Percentiles rank a stretch among this genome's conserved stretches.
These are phyloP conservation scores for Bisporella sp. DNA, from an alignment of 2,329 filamentous ascomycete species.

Conservation along the genomic window DNA sequence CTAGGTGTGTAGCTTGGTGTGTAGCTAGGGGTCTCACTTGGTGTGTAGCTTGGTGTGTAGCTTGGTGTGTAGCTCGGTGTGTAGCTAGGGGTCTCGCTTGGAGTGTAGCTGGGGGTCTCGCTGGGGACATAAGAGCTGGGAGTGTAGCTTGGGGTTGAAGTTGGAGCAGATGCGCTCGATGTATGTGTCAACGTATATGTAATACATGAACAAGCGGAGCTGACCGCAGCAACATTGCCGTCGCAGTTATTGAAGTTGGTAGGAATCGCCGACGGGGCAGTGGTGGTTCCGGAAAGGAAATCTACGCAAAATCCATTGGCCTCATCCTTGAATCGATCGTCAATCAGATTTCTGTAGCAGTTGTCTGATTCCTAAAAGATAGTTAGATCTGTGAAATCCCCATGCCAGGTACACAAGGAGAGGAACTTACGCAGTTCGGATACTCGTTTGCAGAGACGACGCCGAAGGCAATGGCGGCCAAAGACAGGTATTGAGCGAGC, in stretches of 20 bases:
- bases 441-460: slow-evolving; percentile 14
- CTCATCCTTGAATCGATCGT: slow-evolving; percentile 25
- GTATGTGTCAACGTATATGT: slow-evolving; percentile 28
- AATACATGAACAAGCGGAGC: slow-evolving; percentile 34
- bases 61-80: background rate
- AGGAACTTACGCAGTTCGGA: slow-evolving; percentile 18
- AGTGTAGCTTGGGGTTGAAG: slow-evolving; percentile 8
- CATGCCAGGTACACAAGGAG: background rate
- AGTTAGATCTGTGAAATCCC: background rate
- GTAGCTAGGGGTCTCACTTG: background rate
- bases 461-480: slow-evolving; percentile 13
- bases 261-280: slow-evolving; percentile 22
- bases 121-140: background rate
- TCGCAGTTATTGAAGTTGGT: slow-evolving; percentile 27
- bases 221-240: slow-evolving; percentile 12
- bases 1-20: background rate
- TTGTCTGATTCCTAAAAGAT: slow-evolving; percentile 19
- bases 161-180: slow-evolving; percentile 8
- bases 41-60: background rate
- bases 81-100: background rate
- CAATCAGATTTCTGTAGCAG: slow-evolving; percentile 32
- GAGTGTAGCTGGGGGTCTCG: background rate
- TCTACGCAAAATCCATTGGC: slow-evolving; percentile 28
- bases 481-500: slow-evolving; percentile 6
- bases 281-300: slow-evolving; percentile 27